Percentiles rank a stretch among this genome's conserved stretches.
Evolutionary conservation across 1,139 yeast species (phyloP).

Genomic region (Geotrichum restrictum): DNA sequence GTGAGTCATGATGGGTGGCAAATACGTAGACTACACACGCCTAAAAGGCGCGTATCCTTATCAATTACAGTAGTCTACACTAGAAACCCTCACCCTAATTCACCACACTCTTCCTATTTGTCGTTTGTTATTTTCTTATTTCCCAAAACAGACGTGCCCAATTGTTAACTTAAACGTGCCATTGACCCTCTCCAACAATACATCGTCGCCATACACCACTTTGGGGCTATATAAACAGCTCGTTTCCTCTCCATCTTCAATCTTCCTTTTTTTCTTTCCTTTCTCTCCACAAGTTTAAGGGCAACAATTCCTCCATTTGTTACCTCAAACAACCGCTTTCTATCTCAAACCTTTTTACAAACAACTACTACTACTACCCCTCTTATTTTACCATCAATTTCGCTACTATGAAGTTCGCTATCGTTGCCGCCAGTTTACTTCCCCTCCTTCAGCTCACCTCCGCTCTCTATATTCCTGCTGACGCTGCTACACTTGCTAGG

Average conservation of each 20-base stretch:
- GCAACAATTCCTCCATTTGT: not conserved
- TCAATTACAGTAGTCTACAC: too few relatives aligned
- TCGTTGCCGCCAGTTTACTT: conserved; percentile 44
- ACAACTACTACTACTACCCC: not conserved
- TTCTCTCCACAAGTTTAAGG: not conserved
- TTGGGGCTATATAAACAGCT: conserved; percentile 7
- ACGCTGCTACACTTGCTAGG: conserved; percentile 16
- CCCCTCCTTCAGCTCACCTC: conserved; percentile 52
- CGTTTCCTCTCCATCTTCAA: not conserved
- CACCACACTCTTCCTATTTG: not conserved
- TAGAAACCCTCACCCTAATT: not conserved
- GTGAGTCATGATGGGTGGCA: too few relatives aligned
- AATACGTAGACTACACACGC: too few relatives aligned
- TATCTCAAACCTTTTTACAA: not conserved
- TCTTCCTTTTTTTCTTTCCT: not conserved
- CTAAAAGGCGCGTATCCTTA: too few relatives aligned
- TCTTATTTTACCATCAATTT: not conserved
- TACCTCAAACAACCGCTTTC: not conserved
- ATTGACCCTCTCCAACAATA: too few relatives aligned
- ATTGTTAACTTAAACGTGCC: too few relatives aligned
- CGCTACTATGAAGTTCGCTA: conserved; percentile 35
- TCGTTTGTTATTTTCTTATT: not conserved
- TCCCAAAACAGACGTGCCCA: not conserved
- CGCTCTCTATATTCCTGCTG: conserved; percentile 60
- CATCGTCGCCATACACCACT: too few relatives aligned